A percentile compares a stretch with the other conserved stretches of the same genome.
phyloP scores from a whole-genome alignment of 2,329 filamentous ascomycete species.

The Phoma sp. region DNA sequence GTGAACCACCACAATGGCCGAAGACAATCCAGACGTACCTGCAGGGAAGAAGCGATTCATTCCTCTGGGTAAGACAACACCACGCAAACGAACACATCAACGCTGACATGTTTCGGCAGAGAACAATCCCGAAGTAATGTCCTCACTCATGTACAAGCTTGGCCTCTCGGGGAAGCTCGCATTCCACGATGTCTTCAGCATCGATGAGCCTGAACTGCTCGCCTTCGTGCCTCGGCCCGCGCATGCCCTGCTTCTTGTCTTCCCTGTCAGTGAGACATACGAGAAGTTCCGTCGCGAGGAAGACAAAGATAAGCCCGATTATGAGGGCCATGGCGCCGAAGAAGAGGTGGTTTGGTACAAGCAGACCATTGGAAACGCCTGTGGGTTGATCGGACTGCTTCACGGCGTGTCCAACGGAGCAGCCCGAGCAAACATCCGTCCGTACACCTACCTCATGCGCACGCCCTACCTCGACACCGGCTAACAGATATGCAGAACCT shows the following conservation, averaged over 20 bases:
- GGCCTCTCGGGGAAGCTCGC: slow-evolving; percentile 79
- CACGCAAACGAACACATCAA: not conserved
- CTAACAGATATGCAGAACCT: slow-evolving; percentile 45
- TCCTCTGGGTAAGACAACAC: slow-evolving; percentile 42
- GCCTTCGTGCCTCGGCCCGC: slow-evolving; percentile 88
- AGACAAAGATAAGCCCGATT: slow-evolving; percentile 70
- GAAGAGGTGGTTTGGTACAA: slow-evolving; percentile 93
- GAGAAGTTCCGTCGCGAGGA: slow-evolving; percentile 77
- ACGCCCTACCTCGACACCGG: not conserved
- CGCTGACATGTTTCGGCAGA: slow-evolving; percentile 50
- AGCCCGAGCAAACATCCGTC: slow-evolving; percentile 58
- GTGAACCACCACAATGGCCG: slow-evolving; percentile 37
- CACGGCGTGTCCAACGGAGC: slow-evolving; percentile 85
- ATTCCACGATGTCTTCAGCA: slow-evolving; percentile 91
- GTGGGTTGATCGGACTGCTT: slow-evolving; percentile 87
- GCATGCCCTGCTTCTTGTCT: slow-evolving; percentile 88
- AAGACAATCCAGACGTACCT: slow-evolving; percentile 42
- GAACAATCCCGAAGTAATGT: slow-evolving; percentile 93
- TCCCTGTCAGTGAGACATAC: slow-evolving; percentile 82
- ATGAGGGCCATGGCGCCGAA: slow-evolving; percentile 69
- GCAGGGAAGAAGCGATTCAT: slow-evolving; percentile 46
- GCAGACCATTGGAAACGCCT: slow-evolving; percentile 95
- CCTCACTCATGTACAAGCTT: slow-evolving; percentile 80
- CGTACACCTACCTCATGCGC: slow-evolving; percentile 10
- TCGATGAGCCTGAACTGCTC: slow-evolving; percentile 84